These are phyloP conservation scores for Penicillium concentricum DNA, from an alignment of 2,329 filamentous ascomycete species.

Conservation along the genomic window DNA sequence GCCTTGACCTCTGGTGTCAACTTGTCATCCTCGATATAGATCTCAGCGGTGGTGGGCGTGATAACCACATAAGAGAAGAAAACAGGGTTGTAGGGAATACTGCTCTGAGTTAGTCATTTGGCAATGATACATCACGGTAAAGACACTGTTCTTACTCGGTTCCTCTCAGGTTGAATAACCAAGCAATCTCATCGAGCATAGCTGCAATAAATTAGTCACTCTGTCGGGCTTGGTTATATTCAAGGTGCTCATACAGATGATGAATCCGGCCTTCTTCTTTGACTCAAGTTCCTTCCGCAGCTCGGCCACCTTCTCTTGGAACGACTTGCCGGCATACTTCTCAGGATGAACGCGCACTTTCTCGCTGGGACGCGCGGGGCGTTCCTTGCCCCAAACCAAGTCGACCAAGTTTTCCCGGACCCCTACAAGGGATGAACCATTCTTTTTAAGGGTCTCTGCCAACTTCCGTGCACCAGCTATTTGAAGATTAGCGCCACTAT, in stretches of 20 bases:
- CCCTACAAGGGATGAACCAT: constrained; percentile 72
- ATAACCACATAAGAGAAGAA: constrained; percentile 96
- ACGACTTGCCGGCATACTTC: constrained; percentile 77
- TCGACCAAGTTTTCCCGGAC: constrained; percentile 86
- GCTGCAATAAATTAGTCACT: constrained; percentile 42
- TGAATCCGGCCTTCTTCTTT: constrained; percentile 81
- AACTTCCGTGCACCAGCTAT: constrained; percentile 69
- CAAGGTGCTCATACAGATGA: constrained; percentile 61
- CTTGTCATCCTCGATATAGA: constrained; percentile 83
- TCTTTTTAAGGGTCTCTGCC: constrained; percentile 80
- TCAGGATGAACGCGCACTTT: constrained; percentile 69
- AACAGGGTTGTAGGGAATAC: constrained; percentile 94
- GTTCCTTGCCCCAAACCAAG: constrained; percentile 74
- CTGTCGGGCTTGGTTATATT: neutral
- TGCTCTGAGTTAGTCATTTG: constrained; percentile 25
- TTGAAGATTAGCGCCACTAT: constrained; percentile 13
- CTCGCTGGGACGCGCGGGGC: constrained; percentile 73
- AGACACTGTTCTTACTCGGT: constrained; percentile 61
- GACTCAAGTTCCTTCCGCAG: constrained; percentile 88
- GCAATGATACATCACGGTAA: neutral
- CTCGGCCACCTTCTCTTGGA: constrained; percentile 77
- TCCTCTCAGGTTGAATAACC: constrained; percentile 96
- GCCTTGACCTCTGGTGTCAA: constrained; percentile 65
- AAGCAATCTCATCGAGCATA: constrained; percentile 94
- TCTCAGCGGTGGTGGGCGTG: constrained; percentile 69